Evolutionary conservation across 345 rosid species (phyloP).

Genomic region (Aquilaria sinensis): DNA sequence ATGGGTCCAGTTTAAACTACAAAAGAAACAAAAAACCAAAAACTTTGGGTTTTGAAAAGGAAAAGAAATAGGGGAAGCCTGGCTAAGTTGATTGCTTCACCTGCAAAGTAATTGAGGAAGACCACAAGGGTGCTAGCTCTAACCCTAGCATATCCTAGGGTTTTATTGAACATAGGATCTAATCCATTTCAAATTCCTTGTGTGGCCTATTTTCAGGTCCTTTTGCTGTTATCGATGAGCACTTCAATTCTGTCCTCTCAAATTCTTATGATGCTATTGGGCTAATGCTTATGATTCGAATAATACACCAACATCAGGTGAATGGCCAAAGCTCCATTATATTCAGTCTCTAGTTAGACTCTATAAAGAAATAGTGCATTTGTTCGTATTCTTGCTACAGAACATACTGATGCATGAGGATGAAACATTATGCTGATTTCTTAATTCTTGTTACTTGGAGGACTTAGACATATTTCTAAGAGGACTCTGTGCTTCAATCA

Average conservation of each 20-base stretch:
- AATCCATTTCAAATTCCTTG: not conserved
- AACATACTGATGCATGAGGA: no score
- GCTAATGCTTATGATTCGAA: slow-evolving; percentile 95
- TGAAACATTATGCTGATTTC: no score
- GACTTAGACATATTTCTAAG: not conserved
- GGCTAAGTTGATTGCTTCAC: no score
- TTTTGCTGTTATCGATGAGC: slow-evolving; percentile 91
- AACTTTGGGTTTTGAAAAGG: no score
- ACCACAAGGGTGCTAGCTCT: not conserved
- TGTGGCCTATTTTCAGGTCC: slow-evolving; percentile 59
- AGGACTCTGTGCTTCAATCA: not conserved
- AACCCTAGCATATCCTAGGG: no score
- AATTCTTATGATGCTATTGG: slow-evolving; percentile 97
- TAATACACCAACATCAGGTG: slow-evolving; percentile 97
- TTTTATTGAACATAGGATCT: no score
- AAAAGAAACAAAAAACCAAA: no score
- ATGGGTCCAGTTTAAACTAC: no score
- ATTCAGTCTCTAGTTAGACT: not conserved
- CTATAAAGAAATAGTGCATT: slow-evolving; percentile 1
- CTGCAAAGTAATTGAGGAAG: not conserved
- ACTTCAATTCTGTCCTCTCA: slow-evolving; percentile 76
- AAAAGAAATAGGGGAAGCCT: no score
- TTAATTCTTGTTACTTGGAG: no score
- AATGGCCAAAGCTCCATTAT: slow-evolving; percentile 10
- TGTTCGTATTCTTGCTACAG: not conserved